Percentiles rank a stretch among this genome's conserved stretches.
phyloP scores from a whole-genome alignment of 106 monocot genomes.

The Allium sativum region DNA sequence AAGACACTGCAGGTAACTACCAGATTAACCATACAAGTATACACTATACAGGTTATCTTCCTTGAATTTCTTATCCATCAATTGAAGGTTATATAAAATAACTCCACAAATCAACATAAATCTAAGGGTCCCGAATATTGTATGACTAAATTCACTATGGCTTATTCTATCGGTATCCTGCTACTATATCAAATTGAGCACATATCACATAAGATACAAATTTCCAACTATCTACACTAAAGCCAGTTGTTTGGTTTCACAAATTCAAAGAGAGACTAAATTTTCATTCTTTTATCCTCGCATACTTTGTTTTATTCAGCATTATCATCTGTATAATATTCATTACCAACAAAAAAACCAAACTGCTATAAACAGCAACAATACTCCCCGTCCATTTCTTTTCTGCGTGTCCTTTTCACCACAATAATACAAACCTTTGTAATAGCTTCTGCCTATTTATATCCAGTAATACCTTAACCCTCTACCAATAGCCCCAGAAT shows the following conservation, averaged over 20 bases:
- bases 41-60: too few relatives aligned
- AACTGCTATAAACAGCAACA: slow-evolving; percentile 5
- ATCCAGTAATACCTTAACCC: slow-evolving; percentile 1
- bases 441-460: not conserved
- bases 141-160: not conserved
- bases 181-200: slow-evolving; percentile 2
- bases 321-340: not conserved
- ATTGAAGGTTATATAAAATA: too few relatives aligned
- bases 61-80: too few relatives aligned
- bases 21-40: too few relatives aligned
- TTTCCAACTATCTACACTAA: not conserved
- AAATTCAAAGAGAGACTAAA: slow-evolving; percentile 1
- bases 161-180: slow-evolving; percentile 3
- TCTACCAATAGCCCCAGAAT: not conserved
- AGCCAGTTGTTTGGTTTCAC: slow-evolving; percentile 4
- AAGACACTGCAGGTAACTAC: too few relatives aligned
- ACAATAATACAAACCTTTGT: not conserved
- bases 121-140: not conserved
- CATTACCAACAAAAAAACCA: slow-evolving; percentile 1
- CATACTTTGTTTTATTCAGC: slow-evolving; percentile 2
- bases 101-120: not conserved
- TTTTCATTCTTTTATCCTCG: not conserved
- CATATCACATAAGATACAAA: slow-evolving; percentile 3
- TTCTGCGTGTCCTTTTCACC: slow-evolving; percentile 7
- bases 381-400: not conserved